Conservation (phyloP, 139 green algal species). For the Ettlia oleoabundans region DNA sequence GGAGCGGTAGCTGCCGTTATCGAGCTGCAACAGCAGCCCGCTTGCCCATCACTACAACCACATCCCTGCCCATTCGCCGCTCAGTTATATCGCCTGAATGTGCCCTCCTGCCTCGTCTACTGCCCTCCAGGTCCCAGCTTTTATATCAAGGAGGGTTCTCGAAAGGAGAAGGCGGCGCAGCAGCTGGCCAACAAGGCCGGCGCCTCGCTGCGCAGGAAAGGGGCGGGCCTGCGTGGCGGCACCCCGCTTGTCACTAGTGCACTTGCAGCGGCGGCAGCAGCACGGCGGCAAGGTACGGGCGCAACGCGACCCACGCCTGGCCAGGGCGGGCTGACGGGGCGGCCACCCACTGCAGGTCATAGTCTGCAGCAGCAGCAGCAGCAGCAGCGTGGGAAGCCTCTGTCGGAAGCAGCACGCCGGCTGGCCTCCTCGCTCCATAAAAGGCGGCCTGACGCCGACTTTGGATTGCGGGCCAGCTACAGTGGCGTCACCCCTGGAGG, state of each 20-base stretch:
- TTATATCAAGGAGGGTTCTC: constrained; percentile 27
- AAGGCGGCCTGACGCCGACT: constrained; percentile 5
- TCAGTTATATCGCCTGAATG: no score
- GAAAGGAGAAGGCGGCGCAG: constrained; percentile 23
- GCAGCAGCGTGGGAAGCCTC: neutral
- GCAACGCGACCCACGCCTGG: neutral
- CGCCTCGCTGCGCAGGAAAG: constrained; percentile 2
- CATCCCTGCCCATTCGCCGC: no score
- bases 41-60: no score
- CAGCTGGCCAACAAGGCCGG: constrained; percentile 14
- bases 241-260: neutral
- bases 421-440: constrained; percentile 25
- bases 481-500: neutral
- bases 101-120: neutral
- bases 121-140: constrained; percentile 20
- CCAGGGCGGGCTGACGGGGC: neutral
- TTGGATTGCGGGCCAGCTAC: constrained; percentile 21
- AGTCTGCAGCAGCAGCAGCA: neutral
- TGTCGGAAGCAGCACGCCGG: constrained; percentile 38
- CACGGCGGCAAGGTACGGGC: neutral
- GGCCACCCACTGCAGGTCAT: neutral
- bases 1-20: no score
- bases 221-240: neutral
- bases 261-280: constrained; percentile 12
- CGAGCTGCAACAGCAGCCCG: no score